Evolutionary conservation across 148 eudicot species (phyloP), one percentile per base, ranked within the genome.

Genomic region (Rheum nobile): DNA sequence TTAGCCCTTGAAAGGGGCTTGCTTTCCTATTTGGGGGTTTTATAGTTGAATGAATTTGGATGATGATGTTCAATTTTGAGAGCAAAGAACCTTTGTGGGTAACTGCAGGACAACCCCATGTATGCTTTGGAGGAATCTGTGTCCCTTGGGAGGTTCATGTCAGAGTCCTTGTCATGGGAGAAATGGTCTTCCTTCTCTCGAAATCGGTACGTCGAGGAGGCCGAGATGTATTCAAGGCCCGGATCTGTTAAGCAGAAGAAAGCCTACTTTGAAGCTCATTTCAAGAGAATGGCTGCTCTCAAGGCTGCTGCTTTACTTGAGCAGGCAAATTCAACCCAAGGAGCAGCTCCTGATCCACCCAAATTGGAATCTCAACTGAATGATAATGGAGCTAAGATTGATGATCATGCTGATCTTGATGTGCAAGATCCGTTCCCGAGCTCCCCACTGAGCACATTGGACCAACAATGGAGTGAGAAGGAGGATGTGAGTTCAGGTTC

Each of bases 221-320:
- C 96, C 0, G 86, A 88, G 79, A 89, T 87, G 71, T 94, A 88
- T 52, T 85, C 98, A 0, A 83, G 77, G 76, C 95, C 92, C 0
- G 98, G 98, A 4, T 94, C 98, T 1, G 98, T 94, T 37, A 95
- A 94, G 4, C 89, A 91, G 76, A 94, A 91, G 81, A 94, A 94
- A 72, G 98, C 97, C 17, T 94, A 88, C 71, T 94, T 94, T 69
- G 98, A 94, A 88, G 98, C 98, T 31, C 96, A 91, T 84, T 94
- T 88, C 85, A 94, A 91, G 87, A 88, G 80, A 75, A 86, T 91
- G 76, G 98, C 98, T 12, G 93, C 90, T 55, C 85, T 86, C 31
- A 91, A 87, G 55, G 97, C 97, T 9, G 97, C 93, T 44, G 94
- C 92, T 28, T 71, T 87, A 67, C 85, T 85, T 39, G 96, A 87